phyloP scores from a whole-genome alignment of 2,329 filamentous ascomycete genomes.

The Xylaria hypoxylon region DNA sequence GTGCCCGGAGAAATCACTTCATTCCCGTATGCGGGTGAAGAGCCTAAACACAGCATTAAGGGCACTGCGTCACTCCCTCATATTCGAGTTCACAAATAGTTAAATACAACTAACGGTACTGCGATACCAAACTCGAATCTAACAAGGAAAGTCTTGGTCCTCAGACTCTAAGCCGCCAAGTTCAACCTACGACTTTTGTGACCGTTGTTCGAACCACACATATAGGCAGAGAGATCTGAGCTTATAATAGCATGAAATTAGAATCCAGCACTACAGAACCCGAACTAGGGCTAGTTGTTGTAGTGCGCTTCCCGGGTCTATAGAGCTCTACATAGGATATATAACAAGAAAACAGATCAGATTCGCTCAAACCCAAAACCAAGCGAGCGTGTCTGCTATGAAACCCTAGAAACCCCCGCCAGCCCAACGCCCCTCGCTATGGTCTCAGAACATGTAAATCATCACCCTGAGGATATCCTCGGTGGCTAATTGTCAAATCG shows the following conservation, averaged over 20 bases:
- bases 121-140: not conserved
- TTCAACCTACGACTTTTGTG: not conserved
- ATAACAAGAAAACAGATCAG: conserved; percentile 22
- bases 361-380: conserved; percentile 21
- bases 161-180: not conserved
- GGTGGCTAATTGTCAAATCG: conserved; percentile 1
- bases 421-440: conserved; percentile 40
- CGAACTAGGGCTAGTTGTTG: not conserved
- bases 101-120: not conserved
- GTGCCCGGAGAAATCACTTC: too few relatives aligned
- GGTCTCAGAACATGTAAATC: conserved; percentile 18
- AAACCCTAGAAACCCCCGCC: conserved; percentile 16
- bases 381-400: conserved; percentile 15
- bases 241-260: not conserved
- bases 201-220: not conserved
- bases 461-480: conserved; percentile 20
- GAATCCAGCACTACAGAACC: not conserved
- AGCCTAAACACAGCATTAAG: too few relatives aligned
- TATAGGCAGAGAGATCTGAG: not conserved
- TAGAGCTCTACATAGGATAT: conserved; percentile 1
- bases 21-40: too few relatives aligned
- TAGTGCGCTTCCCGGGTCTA: not conserved
- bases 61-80: not conserved
- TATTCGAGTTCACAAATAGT: not conserved
- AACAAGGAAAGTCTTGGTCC: not conserved